Evolutionary conservation across 2,329 filamentous ascomycete species (phyloP).

Genomic region (Diaporthe sp.): DNA sequence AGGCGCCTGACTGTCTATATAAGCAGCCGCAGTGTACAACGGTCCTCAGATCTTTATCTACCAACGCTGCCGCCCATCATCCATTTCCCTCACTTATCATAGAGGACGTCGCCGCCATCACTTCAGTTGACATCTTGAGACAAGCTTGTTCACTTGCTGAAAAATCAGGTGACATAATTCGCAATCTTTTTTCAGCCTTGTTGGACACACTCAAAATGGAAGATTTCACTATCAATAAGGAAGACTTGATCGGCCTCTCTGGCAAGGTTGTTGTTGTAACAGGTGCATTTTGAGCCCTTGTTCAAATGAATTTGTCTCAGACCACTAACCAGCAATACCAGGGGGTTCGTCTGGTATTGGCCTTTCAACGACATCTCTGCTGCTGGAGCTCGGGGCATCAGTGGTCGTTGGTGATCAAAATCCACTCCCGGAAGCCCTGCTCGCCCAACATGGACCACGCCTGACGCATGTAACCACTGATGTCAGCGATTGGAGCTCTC

Average conservation of each 20-base stretch:
- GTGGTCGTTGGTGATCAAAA: not conserved
- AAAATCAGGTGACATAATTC: not conserved
- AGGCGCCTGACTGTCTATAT: too few species aligned
- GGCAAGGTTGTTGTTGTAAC: not conserved
- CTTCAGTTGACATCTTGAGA: not conserved
- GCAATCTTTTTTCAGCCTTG: not conserved
- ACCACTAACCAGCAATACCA: not conserved
- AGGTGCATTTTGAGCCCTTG: not conserved
- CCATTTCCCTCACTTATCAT: not conserved
- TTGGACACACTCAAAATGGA: not conserved
- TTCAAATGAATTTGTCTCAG: not conserved
- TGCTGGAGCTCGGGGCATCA: not conserved
- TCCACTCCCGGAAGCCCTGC: not conserved
- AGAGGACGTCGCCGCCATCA: not conserved
- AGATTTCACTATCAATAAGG: not conserved
- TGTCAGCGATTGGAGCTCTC: not conserved
- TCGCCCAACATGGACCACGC: not conserved
- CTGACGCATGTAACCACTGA: not conserved
- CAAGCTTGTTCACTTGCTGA: not conserved
- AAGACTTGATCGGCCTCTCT: not conserved
- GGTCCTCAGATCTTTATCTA: not conserved
- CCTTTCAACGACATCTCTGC: not conserved
- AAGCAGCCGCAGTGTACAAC: not conserved
- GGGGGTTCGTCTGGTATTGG: not conserved
- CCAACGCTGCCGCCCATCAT: too few species aligned